Percentiles rank a stretch among this genome's conserved stretches.
Conservation (phyloP, 2,329 filamentous ascomycete species). For the Epichloe hybrida region DNA sequence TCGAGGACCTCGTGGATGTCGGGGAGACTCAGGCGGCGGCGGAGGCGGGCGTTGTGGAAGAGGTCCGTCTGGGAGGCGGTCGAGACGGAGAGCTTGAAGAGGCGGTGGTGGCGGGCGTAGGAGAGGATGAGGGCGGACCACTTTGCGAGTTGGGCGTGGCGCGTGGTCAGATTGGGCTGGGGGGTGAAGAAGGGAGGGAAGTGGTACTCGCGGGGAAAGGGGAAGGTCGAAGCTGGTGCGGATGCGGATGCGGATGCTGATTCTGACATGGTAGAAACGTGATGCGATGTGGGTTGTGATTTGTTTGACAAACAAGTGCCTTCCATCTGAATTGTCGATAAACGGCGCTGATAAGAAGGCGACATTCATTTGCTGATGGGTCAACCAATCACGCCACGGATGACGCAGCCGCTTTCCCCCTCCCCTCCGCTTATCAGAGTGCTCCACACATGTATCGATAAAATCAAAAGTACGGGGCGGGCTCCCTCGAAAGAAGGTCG, state of each 20-base stretch:
- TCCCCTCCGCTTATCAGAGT: no score
- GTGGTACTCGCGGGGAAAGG: slow-evolving; percentile 51
- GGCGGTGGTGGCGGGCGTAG: slow-evolving; percentile 66
- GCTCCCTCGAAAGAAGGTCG: no score
- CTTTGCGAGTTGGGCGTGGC: slow-evolving; percentile 62
- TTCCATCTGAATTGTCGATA: no score
- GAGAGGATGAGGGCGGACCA: slow-evolving; percentile 77
- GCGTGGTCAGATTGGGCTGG: slow-evolving; percentile 61
- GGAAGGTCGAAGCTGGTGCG: not conserved
- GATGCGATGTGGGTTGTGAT: not conserved
- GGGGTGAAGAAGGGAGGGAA: slow-evolving; percentile 77
- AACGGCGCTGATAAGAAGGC: not conserved
- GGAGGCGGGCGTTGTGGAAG: slow-evolving; percentile 43
- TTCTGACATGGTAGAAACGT: not conserved
- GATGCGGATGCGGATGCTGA: no score
- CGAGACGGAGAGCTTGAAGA: slow-evolving; percentile 60
- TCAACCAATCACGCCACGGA: not conserved
- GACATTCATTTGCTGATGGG: not conserved
- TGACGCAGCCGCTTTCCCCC: not conserved
- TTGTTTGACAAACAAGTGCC: no score
- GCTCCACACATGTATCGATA: no score
- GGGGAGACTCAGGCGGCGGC: slow-evolving; percentile 33
- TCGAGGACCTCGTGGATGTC: slow-evolving; percentile 46
- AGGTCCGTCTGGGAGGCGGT: slow-evolving; percentile 39
- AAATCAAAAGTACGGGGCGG: no score